phyloP scores from a whole-genome alignment of 768 basidiomycete species.

The Lyophyllum semitale region DNA sequence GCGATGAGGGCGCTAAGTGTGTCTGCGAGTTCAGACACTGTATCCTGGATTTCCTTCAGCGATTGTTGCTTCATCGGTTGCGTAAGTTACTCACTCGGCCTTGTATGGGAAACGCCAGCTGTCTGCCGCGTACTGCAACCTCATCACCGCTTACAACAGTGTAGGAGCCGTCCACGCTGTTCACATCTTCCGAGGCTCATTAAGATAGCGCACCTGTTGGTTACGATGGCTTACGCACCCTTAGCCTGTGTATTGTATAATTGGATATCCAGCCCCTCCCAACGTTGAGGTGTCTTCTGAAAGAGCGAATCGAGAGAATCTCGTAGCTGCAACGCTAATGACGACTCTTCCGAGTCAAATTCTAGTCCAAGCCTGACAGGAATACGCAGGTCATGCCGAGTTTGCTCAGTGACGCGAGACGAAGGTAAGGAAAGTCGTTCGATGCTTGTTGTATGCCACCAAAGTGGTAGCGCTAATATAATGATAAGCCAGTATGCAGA shows the following conservation, averaged over 20 bases:
- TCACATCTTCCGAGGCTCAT: constrained; percentile 3
- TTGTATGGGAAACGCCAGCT: constrained; percentile 30
- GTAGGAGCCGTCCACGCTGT: constrained; percentile 19
- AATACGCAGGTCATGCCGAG: constrained; percentile 43
- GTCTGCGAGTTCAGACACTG: constrained; percentile 27
- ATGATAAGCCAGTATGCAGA: constrained; percentile 79
- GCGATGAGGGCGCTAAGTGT: constrained; percentile 38
- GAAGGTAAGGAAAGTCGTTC: constrained; percentile 76
- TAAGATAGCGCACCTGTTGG: neutral
- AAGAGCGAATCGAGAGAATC: constrained; percentile 25
- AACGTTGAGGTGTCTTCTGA: constrained; percentile 26
- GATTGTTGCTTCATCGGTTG: constrained; percentile 18
- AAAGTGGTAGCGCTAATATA: constrained; percentile 79
- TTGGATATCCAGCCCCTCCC: constrained; percentile 45
- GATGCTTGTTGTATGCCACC: constrained; percentile 94
- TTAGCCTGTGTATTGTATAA: constrained; percentile 25
- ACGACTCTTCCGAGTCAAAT: constrained; percentile 9
- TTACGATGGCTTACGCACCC: constrained; percentile 31
- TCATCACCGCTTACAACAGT: constrained; percentile 20
- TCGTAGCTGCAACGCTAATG: constrained; percentile 21
- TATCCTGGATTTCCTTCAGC: neutral
- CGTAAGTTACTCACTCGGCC: constrained; percentile 2
- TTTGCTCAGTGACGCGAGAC: constrained; percentile 54
- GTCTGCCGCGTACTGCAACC: constrained; percentile 25
- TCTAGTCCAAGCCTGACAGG: constrained; percentile 48